Percentiles rank a stretch among this genome's conserved stretches.
phyloP scores from a whole-genome alignment of 1,284 basidiomycete genomes.

The Mycosarcoma maydis region DNA sequence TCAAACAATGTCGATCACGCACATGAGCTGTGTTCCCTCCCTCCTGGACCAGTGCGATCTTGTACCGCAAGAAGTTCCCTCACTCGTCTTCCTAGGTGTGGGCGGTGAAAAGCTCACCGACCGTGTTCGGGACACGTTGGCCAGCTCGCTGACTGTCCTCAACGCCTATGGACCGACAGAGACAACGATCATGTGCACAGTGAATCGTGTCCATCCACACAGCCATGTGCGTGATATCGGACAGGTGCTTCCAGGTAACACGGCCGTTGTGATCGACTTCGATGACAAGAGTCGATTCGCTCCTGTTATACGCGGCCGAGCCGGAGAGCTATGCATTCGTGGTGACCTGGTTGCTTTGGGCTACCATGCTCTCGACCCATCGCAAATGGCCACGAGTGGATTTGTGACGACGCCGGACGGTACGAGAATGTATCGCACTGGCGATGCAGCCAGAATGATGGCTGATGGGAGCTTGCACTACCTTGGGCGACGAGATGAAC shows the following conservation, averaged over 20 bases:
- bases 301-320: conserved; percentile 70
- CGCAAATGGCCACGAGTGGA: conserved; percentile 6
- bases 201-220: conserved; percentile 69
- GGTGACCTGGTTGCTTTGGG: conserved; percentile 72
- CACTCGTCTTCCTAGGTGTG: conserved; percentile 70
- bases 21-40: conserved; percentile 72
- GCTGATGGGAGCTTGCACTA: conserved; percentile 72
- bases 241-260: conserved; percentile 68
- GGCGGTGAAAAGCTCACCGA: conserved; percentile 73
- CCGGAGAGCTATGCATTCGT: conserved; percentile 72
- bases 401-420: conserved; percentile 9
- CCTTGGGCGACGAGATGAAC: conserved; percentile 72
- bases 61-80: conserved; percentile 62
- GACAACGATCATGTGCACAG: conserved; percentile 72
- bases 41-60: conserved; percentile 72
- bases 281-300: conserved; percentile 60
- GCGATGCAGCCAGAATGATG: conserved; percentile 70
- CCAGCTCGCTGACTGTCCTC: conserved; percentile 70
- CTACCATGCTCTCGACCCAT: conserved; percentile 66
- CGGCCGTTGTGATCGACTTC: conserved; percentile 58
- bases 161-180: conserved; percentile 72
- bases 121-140: conserved; percentile 72
- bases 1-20: conserved; percentile 70
- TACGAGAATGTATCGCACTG: conserved; percentile 7
- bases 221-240: conserved; percentile 71